phyloP scores from a whole-genome alignment of 352 stramenopile genomes.

The Pythium dissotocum region DNA sequence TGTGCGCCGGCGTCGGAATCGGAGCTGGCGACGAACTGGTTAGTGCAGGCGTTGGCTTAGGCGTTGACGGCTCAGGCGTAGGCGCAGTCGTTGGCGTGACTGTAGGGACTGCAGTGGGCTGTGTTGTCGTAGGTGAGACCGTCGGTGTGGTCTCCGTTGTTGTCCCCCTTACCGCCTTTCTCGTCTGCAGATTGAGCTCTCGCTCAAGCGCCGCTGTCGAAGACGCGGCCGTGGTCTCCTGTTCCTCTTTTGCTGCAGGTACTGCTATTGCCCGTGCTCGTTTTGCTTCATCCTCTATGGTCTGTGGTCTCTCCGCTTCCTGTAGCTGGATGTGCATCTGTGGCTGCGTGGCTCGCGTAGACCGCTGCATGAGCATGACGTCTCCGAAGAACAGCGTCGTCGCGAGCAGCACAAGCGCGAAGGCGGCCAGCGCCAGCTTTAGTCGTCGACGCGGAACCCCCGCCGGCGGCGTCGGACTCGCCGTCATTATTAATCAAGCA shows the following conservation, averaged over 20 bases:
- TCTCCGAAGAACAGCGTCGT: constrained; percentile 4
- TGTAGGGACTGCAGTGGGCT: neutral
- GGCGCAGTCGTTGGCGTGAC: neutral
- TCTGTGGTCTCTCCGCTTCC: neutral
- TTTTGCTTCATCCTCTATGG: neutral
- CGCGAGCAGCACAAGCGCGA: neutral
- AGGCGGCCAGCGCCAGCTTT: neutral
- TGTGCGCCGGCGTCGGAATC: neutral
- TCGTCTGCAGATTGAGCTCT: neutral
- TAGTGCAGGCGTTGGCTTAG: neutral
- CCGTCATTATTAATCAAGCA: neutral
- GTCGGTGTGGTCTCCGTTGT: neutral
- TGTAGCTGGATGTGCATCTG: constrained; percentile 1
- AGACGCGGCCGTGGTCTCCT: neutral
- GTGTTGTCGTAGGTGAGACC: neutral
- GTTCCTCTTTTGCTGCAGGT: neutral
- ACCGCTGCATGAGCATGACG: neutral
- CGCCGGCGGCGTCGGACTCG: neutral
- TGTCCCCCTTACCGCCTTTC: neutral
- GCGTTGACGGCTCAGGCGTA: neutral
- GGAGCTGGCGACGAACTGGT: neutral
- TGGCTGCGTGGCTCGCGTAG: neutral
- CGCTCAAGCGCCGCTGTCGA: neutral
- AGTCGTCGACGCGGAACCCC: neutral
- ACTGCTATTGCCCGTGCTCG: neutral